Percentiles rank a stretch among this genome's conserved stretches.
Evolutionary conservation across 306 rosid genomes (phyloP).

Genomic region (Argentina anserina): DNA sequence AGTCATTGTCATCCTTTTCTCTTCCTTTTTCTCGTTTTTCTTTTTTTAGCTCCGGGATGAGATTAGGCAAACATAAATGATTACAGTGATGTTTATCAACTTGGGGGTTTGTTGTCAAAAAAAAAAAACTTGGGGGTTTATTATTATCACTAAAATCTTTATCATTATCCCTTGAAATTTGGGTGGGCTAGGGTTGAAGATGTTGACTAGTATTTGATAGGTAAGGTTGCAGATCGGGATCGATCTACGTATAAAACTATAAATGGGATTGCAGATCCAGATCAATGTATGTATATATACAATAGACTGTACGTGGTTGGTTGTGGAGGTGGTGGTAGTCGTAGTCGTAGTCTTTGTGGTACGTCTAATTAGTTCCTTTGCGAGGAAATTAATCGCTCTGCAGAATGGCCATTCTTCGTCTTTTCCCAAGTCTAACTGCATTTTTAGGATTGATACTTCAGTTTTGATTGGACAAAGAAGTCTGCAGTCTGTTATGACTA

Average conservation of each 20-base stretch:
- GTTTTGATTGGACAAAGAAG: too few species aligned
- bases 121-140: background rate
- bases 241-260: background rate
- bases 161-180: background rate
- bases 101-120: too few species aligned
- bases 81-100: background rate
- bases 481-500: too few species aligned
- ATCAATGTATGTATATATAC: too few species aligned
- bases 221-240: background rate
- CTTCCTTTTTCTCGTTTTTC: background rate
- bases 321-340: background rate
- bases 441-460: too few species aligned
- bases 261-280: too few species aligned
- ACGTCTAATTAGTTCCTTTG: too few species aligned
- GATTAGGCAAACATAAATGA: background rate
- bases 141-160: background rate
- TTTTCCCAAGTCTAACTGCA: too few species aligned
- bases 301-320: background rate
- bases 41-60: background rate
- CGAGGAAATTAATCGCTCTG: too few species aligned
- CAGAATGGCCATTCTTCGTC: too few species aligned
- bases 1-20: background rate
- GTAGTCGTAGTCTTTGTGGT: background rate
- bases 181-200: background rate
- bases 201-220: background rate